A percentile compares a stretch with the other conserved stretches of the same genome.
phyloP scores from a whole-genome alignment of 2,329 filamentous ascomycete species.

The Stromatinia cepivora region DNA sequence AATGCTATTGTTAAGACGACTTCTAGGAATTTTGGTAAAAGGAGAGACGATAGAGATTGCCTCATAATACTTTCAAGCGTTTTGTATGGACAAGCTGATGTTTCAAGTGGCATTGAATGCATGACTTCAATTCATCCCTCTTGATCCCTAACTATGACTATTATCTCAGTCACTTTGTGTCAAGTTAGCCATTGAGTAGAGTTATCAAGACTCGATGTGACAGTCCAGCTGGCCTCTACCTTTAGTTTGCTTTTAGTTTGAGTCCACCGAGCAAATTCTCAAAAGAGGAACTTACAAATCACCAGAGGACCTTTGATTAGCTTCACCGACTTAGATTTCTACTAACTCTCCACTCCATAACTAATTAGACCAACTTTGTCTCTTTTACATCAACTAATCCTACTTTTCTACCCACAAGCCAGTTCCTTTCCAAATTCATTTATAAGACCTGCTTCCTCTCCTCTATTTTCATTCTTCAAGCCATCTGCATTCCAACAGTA shows the following conservation, averaged over 20 bases:
- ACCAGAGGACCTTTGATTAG: no score
- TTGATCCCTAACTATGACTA: neutral
- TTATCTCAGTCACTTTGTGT: no score
- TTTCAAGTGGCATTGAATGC: neutral
- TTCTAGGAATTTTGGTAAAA: neutral
- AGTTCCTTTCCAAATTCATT: neutral
- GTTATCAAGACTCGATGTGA: no score
- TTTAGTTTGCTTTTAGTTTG: neutral
- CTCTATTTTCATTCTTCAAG: neutral
- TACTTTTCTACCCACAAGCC: neutral
- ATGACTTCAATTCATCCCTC: neutral
- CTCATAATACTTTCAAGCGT: no score
- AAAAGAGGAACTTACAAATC: no score
- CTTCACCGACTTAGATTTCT: neutral
- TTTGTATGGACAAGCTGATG: neutral
- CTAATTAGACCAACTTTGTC: neutral
- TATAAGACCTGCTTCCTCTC: neutral
- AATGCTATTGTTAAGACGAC: neutral
- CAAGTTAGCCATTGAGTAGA: neutral
- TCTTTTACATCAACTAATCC: neutral
- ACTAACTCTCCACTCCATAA: neutral
- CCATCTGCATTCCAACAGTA: neutral
- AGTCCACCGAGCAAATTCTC: no score
- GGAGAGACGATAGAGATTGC: neutral
- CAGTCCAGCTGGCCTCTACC: no score